Conservation (phyloP, 306 rosid species). For the Rosa lucieae region DNA sequence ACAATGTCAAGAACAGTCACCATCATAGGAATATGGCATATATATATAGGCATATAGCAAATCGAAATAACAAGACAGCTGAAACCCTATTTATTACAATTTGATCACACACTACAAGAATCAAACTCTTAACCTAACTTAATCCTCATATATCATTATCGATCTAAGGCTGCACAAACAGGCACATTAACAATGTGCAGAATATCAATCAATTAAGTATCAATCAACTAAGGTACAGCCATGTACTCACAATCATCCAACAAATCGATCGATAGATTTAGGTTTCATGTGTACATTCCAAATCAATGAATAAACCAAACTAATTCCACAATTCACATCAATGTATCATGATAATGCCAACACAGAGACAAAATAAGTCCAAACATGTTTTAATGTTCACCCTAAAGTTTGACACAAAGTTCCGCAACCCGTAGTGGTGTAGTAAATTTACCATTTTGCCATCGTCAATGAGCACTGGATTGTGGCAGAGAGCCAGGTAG, state of each 20-base stretch:
- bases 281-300: background rate
- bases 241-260: too few species aligned
- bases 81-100: background rate
- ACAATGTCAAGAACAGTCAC: background rate
- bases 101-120: background rate
- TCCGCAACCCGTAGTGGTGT: background rate
- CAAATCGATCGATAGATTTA: background rate
- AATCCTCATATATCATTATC: background rate
- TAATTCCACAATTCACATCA: background rate
- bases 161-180: background rate
- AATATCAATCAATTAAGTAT: too few species aligned
- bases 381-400: background rate
- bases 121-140: background rate
- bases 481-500: slow-evolving; percentile 43
- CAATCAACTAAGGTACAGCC: background rate
- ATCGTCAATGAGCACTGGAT: slow-evolving; percentile 54
- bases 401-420: background rate
- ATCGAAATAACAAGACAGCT: background rate
- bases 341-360: background rate
- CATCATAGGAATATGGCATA: background rate
- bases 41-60: background rate
- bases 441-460: slow-evolving; percentile 52
- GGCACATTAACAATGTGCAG: background rate
- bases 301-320: background rate
- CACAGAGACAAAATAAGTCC: background rate